phyloP scores from a whole-genome alignment of 2,329 filamentous ascomycete genomes.

The Pseudogymnoascus sp. region DNA sequence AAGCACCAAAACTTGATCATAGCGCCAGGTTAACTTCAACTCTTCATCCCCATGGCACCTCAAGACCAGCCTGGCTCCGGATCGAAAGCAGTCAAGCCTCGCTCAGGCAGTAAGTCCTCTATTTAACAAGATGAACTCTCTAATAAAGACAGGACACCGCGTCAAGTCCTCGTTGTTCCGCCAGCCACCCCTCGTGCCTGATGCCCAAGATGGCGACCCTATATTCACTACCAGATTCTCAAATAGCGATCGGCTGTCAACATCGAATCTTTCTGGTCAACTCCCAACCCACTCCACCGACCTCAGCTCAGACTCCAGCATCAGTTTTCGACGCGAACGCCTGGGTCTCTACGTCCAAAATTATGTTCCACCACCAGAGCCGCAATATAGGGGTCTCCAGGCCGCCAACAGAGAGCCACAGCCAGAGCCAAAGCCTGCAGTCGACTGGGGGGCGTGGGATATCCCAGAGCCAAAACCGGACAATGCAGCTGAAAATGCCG shows the following conservation, averaged over 20 bases:
- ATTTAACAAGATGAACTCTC: neutral
- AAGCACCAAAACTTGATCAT: neutral
- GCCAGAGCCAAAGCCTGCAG: neutral
- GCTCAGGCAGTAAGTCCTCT: neutral
- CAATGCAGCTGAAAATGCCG: neutral
- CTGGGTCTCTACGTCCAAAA: neutral
- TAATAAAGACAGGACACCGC: neutral
- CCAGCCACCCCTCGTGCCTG: neutral
- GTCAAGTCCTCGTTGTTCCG: neutral
- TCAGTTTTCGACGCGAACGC: neutral
- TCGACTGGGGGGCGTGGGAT: neutral
- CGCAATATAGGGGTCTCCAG: neutral
- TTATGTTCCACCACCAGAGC: neutral
- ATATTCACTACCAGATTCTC: neutral
- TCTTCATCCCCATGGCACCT: neutral
- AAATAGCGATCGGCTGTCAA: neutral
- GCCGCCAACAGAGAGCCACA: neutral
- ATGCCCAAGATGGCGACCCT: neutral
- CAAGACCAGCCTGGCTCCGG: neutral
- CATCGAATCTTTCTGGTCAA: neutral
- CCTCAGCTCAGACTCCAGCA: neutral
- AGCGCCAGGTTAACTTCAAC: neutral
- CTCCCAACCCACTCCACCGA: neutral
- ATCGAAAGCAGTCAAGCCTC: neutral
- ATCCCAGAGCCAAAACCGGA: neutral